Conservation (phyloP, 805 yeast species). For the Wickerhamomyces bisporus region DNA sequence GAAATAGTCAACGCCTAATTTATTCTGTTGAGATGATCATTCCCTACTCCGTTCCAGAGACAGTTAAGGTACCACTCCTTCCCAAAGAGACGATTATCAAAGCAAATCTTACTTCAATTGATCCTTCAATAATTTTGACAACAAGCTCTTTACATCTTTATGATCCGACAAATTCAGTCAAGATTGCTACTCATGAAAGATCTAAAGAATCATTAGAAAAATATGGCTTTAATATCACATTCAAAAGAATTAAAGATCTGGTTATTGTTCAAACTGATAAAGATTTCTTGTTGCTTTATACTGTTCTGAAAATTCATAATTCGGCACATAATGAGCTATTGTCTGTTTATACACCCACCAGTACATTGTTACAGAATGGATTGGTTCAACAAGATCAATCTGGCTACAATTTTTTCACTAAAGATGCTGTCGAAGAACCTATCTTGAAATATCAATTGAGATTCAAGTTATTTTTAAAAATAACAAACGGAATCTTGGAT, state of each 20-base stretch:
- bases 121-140: slow-evolving; percentile 20
- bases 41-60: neutral
- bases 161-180: slow-evolving; percentile 29
- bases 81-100: neutral
- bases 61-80: neutral
- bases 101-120: neutral
- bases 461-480: slow-evolving; percentile 23
- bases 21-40: neutral
- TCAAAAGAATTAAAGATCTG: slow-evolving; percentile 20
- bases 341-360: slow-evolving; percentile 13
- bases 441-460: slow-evolving; percentile 18
- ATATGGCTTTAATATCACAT: slow-evolving; percentile 34
- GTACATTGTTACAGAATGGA: slow-evolving; percentile 22
- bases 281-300: slow-evolving; percentile 34
- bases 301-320: slow-evolving; percentile 12
- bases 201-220: slow-evolving; percentile 28
- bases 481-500: slow-evolving; percentile 20
- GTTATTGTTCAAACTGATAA: slow-evolving; percentile 31
- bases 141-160: slow-evolving; percentile 25
- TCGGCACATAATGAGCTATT: slow-evolving; percentile 19
- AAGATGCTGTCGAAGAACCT: slow-evolving; percentile 17
- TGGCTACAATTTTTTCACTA: slow-evolving; percentile 12
- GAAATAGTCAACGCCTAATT: too few relatives aligned
- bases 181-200: slow-evolving; percentile 31
- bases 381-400: slow-evolving; percentile 12